Evolutionary conservation across 768 basidiomycete genomes (phyloP), one percentile per base, ranked within the genome.

Genomic region (Boletus sp.): DNA sequence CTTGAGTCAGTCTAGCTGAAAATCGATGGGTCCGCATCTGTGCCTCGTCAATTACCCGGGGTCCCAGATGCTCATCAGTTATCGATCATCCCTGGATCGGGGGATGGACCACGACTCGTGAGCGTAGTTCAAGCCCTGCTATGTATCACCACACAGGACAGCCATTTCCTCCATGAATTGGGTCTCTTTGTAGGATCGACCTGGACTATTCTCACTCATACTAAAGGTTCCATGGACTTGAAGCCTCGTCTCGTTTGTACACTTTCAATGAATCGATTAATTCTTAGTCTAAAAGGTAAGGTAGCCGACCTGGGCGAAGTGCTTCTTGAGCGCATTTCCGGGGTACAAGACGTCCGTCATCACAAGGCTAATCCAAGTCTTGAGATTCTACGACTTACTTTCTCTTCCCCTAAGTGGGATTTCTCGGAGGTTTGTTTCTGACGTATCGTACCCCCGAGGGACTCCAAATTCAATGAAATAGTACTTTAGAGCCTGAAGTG

Each of bases 261-360:
- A 40, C 23, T 5, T 17, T 47, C 47, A 38, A 23, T 50, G 47
- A 25, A 7, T 49, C 38, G 51, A 57, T 44, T 11, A 40, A 47
- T 7, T 50, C 13, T 44, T 21, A 38, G 5, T 13, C 34, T 32
- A 29, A 41, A 62, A 40, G 13, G 19, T 47, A 27, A 55, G 35
- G 34, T 11, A 11, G 39, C 21, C n/a, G 5, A 74, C 75, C 50
- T 66, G 54, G 0, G 69, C 14, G 48, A 75, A 71, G 43, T 71
- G 54, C 34, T 51, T 40, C 15, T 62, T 51, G 34, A 77, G 60
- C 14, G 67, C 23, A 55, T 78, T 79, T 2, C 75, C 76, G 1
- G 78, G 48, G 41, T 71, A 72, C 2, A 25, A 49, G 75, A 79
- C 63, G 37, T 79, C 79, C 0, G 70, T 72, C 0, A 54, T 78